Conservation (phyloP, 768 basidiomycete genomes). For the Rhodosporidiobolus sp. region DNA sequence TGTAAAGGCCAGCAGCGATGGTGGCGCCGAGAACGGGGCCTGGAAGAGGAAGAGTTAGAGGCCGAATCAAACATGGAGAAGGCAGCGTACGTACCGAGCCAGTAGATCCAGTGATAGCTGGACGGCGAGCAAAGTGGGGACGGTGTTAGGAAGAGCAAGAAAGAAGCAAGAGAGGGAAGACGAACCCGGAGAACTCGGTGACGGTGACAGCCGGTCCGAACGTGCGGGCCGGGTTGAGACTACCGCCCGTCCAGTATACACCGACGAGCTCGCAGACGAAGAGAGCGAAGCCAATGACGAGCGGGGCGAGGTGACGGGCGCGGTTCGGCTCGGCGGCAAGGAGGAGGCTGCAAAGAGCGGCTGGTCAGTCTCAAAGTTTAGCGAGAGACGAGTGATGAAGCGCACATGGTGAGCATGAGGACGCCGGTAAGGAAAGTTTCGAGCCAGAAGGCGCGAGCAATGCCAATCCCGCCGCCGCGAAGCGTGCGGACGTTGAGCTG, state of each 20-base stretch:
- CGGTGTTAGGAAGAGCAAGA: not conserved
- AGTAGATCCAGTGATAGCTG: not conserved
- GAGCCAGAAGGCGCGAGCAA: not conserved
- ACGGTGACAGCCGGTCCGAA: not conserved
- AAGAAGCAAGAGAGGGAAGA: not conserved
- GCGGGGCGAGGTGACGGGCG: not conserved
- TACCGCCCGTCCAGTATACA: not conserved
- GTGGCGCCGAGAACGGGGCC: not conserved
- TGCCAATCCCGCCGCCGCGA: not conserved
- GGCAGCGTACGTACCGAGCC: too few species aligned
- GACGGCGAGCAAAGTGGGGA: not conserved
- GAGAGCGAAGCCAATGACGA: not conserved
- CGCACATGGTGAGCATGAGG: constrained; percentile 3
- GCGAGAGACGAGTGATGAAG: not conserved
- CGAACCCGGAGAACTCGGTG: not conserved
- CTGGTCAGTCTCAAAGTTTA: not conserved
- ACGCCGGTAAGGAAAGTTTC: not conserved
- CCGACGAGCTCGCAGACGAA: not conserved
- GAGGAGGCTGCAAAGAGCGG: not conserved
- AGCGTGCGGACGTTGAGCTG: not conserved
- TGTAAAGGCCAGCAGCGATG: not conserved
- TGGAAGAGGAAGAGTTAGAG: too few species aligned
- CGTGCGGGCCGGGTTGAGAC: not conserved
- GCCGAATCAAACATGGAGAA: too few species aligned
- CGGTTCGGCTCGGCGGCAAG: not conserved